Conservation (phyloP, 441 rosid species). For the Kokia cookei region DNA sequence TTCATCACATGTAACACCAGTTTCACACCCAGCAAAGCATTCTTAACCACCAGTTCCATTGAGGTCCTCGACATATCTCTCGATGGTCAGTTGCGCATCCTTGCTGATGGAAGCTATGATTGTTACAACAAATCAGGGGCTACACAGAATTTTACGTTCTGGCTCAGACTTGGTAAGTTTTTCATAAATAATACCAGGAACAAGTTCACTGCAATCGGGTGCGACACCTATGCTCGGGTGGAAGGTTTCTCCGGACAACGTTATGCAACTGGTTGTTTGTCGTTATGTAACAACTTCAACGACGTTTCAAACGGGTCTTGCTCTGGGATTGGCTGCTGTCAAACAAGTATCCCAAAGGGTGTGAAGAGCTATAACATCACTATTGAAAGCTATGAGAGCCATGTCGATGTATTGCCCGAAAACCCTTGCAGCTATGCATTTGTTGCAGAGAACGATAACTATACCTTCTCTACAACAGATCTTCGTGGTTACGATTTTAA, state of each 20-base stretch:
- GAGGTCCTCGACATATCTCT: no score
- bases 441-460: neutral
- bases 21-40: neutral
- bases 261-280: neutral
- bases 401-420: neutral
- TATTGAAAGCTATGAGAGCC: neutral
- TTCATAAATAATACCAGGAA: no score
- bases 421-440: neutral
- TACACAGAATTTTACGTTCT: accelerated
- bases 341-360: neutral
- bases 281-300: neutral
- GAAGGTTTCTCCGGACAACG: neutral
- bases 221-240: neutral
- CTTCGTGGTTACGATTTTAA: neutral
- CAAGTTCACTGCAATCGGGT: no score
- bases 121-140: no score
- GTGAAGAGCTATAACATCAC: neutral
- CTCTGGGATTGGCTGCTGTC: neutral
- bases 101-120: no score
- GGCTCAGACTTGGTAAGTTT: accelerated
- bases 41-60: no score
- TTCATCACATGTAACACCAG: no score
- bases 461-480: neutral
- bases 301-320: neutral
- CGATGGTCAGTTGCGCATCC: no score